Conservation (phyloP, 257 asterid species). For the Paraleonurus japonicus region DNA sequence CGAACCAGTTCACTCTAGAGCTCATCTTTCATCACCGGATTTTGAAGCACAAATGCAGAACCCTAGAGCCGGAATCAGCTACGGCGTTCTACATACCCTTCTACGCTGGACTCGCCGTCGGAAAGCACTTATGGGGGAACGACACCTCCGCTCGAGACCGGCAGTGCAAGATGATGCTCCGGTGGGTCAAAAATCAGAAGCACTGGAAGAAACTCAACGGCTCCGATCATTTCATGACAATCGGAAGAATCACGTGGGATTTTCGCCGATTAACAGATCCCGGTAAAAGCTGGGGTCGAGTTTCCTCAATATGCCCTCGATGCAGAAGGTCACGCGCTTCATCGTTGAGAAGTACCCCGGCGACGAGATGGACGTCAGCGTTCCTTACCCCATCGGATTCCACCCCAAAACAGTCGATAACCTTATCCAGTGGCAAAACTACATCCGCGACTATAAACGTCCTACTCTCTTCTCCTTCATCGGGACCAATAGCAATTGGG, state of each 20-base stretch:
- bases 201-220: conserved; percentile 64
- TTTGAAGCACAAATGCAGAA: conserved; percentile 63
- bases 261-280: conserved; percentile 67
- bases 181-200: conserved; percentile 57
- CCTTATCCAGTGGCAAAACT: conserved; percentile 55
- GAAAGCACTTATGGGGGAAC: conserved; percentile 56
- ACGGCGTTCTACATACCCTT: conserved; percentile 93
- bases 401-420: conserved; percentile 61
- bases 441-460: conserved; percentile 42
- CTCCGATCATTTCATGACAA: conserved; percentile 72
- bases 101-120: conserved; percentile 79
- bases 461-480: conserved; percentile 52
- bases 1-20: conserved; percentile 77
- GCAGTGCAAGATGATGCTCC: conserved; percentile 55
- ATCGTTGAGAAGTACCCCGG: conserved; percentile 70
- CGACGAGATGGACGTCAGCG: conserved; percentile 64
- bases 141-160: conserved; percentile 53
- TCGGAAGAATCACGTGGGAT: conserved; percentile 81
- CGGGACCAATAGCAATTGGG: conserved; percentile 45
- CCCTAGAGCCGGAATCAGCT: conserved; percentile 64
- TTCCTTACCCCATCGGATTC: conserved; percentile 92
- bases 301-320: conserved; percentile 61
- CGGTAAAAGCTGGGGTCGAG: conserved; percentile 72
- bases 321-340: conserved; percentile 58
- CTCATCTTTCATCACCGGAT: conserved; percentile 65